Percentiles rank a stretch among this genome's conserved stretches.
Conservation (phyloP, 371 early-diverging fungal genomes). For the Mycotypha africana region DNA sequence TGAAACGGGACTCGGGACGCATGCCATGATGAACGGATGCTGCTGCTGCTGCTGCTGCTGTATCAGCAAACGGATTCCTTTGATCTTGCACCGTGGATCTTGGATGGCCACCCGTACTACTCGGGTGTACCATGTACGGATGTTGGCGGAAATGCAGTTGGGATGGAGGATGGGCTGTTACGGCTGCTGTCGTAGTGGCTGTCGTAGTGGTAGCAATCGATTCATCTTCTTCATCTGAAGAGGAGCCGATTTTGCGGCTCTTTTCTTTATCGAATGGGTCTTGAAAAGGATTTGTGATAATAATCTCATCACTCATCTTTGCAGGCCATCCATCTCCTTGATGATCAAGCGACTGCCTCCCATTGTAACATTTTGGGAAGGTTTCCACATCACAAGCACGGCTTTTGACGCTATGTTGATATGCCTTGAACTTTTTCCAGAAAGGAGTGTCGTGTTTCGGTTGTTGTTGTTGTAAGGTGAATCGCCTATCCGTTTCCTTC, state of each 20-base stretch:
- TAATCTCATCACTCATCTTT: slow-evolving; percentile 38
- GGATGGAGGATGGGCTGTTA: background rate
- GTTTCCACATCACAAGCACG: no score
- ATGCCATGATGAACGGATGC: background rate
- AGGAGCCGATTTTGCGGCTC: no score
- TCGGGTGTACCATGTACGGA: no score
- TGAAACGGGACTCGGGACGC: slow-evolving; percentile 23
- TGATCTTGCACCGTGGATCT: no score
- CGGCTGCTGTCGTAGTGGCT: background rate
- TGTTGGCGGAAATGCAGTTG: no score
- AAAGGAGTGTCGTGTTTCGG: background rate
- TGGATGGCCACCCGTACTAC: no score
- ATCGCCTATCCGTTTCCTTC: slow-evolving; percentile 15
- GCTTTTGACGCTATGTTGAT: no score
- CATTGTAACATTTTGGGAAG: no score
- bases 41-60: no score
- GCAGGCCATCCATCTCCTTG: slow-evolving; percentile 25
- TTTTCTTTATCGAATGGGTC: slow-evolving; percentile 8
- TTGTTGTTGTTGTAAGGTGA: background rate
- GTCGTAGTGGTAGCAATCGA: slow-evolving; percentile 2
- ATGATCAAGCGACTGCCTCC: slow-evolving; percentile 2
- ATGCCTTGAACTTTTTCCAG: no score
- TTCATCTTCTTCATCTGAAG: background rate
- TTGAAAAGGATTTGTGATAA: slow-evolving; percentile 10
- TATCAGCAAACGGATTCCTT: no score